Evolutionary conservation across 2,329 filamentous ascomycete genomes (phyloP), one percentile per base, ranked within the genome.

Genomic region (Chaetomium olivaceum): DNA sequence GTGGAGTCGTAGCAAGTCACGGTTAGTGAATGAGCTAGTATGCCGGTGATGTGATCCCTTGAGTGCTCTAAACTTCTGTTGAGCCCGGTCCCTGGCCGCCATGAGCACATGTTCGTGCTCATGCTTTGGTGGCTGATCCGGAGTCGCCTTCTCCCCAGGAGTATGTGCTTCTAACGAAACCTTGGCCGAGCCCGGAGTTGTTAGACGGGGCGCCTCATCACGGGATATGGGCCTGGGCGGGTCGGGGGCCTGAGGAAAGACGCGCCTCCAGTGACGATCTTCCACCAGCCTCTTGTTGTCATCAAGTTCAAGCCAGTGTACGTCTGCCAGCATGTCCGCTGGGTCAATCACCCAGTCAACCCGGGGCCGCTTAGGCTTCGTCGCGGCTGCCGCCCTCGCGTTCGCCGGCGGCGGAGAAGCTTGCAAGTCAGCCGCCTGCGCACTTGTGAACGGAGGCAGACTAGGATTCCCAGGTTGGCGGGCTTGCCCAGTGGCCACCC

Each of bases 311-410:
- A 96, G 80, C 95, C 95, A 99, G 73, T 93, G 92, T 1, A 90
- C 84, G 79, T 99, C 95, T 4, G 93, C 93, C 56, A 98, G 81
- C 76, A 97, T 84, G 75, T 98, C 93, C 63, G 91, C 89, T 0
- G 94, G 91, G 54, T 90, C 87, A 21, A 93, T 87, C 48, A 87
- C 84, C 95, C 95, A 98, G 73, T 96, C 93, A 27, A 93, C 87
- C 66, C 91, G 87, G 0, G 91, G 89, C 58, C 92, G 86, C 63
- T 88, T 87, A 3, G 86, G 80, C 67, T 92, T 92, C 14, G 81
- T 80, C 67, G 80, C 77, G 62, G 75, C 76, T 54, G 76, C 77
- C 66, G 75, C 77, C 65, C 76, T 77, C 54, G 77, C 80, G 66
- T 77, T 62, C 3, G 61, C 74, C 36, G 83, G 78, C 8, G 80